These are phyloP conservation scores for Neofusicoccum umdonicola DNA, from an alignment of 2,329 filamentous ascomycete species.

Conservation along the genomic window DNA sequence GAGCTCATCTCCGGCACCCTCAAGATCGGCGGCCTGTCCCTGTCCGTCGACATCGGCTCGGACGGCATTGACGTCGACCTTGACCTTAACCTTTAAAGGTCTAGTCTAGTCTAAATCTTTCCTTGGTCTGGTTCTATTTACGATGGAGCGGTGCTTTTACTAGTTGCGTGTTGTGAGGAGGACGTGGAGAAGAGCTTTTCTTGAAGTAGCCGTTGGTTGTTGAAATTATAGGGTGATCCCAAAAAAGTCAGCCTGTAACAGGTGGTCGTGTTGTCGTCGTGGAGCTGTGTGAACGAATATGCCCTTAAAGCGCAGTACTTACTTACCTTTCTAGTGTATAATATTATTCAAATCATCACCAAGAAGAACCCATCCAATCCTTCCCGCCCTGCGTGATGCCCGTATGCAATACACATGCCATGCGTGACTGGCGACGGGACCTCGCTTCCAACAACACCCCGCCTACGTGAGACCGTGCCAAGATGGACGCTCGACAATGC, in stretches of 20 bases:
- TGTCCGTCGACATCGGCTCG: constrained; percentile 10
- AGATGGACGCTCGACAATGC: background rate
- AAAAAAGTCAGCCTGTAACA: too few relatives aligned
- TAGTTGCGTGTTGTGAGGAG: background rate
- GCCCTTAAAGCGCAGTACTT: background rate
- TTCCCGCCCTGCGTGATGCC: background rate
- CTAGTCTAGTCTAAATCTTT: background rate
- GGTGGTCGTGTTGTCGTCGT: background rate
- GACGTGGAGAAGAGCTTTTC: background rate
- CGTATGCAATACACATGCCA: background rate
- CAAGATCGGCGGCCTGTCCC: constrained; percentile 16
- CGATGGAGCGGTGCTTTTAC: constrained; percentile 1
- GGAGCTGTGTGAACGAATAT: background rate
- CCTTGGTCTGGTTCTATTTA: background rate
- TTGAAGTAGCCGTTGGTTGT: background rate
- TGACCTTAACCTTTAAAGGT: constrained; percentile 15
- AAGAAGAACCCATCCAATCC: background rate
- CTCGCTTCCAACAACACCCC: too few relatives aligned
- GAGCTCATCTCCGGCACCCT: constrained; percentile 25
- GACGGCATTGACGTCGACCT: constrained; percentile 18
- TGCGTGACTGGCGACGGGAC: background rate
- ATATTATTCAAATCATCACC: background rate
- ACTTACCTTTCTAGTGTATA: constrained; percentile 9
- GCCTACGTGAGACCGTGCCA: too few relatives aligned
- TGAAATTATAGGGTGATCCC: background rate